Conservation (phyloP, 768 basidiomycete genomes). For the Rhizopogon salebrosus region DNA sequence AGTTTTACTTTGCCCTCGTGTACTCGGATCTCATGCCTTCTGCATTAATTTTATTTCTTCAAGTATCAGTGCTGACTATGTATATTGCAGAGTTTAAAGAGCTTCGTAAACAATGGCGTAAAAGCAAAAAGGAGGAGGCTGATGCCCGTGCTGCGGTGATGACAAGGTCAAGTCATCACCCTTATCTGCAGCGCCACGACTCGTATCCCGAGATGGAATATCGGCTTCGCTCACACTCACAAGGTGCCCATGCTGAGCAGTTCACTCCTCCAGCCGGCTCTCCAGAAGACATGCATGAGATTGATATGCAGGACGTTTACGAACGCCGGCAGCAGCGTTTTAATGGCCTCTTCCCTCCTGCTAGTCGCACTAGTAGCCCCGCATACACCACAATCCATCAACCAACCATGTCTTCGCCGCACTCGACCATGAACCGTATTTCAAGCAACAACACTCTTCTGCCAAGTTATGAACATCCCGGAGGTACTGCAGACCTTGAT, state of each 20-base stretch:
- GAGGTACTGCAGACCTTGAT: conserved; percentile 8
- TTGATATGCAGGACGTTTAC: conserved; percentile 13
- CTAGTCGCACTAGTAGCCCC: conserved; percentile 10
- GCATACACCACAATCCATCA: conserved; percentile 19
- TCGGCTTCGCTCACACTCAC: conserved; percentile 13
- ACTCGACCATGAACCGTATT: conserved; percentile 34
- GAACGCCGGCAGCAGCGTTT: conserved; percentile 25
- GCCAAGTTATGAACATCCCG: conserved; percentile 45
- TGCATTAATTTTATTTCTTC: neutral
- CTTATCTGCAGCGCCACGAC: conserved; percentile 26
- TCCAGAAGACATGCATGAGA: conserved; percentile 17
- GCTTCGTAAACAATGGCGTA: conserved; percentile 93
- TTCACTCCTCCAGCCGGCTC: conserved; percentile 6
- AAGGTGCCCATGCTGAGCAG: conserved; percentile 22
- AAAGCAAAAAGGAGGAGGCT: conserved; percentile 78
- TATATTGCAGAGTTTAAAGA: conserved; percentile 86
- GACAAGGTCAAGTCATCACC: conserved; percentile 5
- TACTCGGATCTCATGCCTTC: conserved; percentile 5
- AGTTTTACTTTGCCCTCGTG: conserved; percentile 1
- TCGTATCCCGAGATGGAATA: conserved; percentile 20
- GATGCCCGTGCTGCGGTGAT: conserved; percentile 19
- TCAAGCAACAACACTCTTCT: conserved; percentile 68
- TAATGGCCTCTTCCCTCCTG: conserved; percentile 13
- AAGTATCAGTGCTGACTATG: conserved; percentile 7
- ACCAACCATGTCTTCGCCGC: conserved; percentile 16